Evolutionary conservation across 2,329 filamentous ascomycete species (phyloP), one percentile per base, ranked within the genome.

Genomic region (Dothiorella sarmentorum): DNA sequence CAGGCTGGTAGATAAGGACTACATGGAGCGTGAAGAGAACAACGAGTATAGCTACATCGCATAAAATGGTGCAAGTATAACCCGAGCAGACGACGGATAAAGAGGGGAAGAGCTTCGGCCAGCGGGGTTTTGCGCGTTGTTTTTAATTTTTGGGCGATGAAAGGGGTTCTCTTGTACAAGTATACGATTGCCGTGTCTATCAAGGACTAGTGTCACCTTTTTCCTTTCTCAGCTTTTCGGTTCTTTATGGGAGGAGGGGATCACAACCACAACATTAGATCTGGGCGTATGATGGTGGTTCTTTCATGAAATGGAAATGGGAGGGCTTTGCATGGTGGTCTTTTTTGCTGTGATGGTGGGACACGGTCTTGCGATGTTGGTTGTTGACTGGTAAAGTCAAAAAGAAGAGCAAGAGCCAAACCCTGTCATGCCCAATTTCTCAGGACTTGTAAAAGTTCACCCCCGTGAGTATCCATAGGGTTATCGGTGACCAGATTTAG

Each of bases 11-110:
- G 59, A 61, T n/a, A 61, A 61, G 55, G 59, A 61, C 15, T 61
- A 61, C 29, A 61, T 61, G 59, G 59, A 61, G 33, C 37, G 59
- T 4, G 59, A 61, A 31, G 59, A 61, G 55, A 58, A 58, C 29
- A 58, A 58, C 33, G 71, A 64, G 64, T 75, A 75, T 61, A 66
- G 63, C 51, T 75, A 75, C 60, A 64, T 75, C 59, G 73, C 73
- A 13, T 75, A 63, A 29, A 44, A n/a, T n/a, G n/a, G n/a, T n/a
- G n/a, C n/a, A n/a, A n/a, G n/a, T n/a, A n/a, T n/a, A n/a, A n/a
- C n/a, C n/a, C 7, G 18, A 10, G 26, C 17, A 42, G n/a, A 29
- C 11, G 20, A 10, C 4, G 17, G 38, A 42, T 22, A 11, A 22
- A n/a, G 18, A 9, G 18, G 22, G 10, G 40, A 27, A 13, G 10